Percentiles rank a stretch among this genome's conserved stretches.
Conservation (phyloP, 176 grass and related monocot genomes). For the Olyra latifolia region DNA sequence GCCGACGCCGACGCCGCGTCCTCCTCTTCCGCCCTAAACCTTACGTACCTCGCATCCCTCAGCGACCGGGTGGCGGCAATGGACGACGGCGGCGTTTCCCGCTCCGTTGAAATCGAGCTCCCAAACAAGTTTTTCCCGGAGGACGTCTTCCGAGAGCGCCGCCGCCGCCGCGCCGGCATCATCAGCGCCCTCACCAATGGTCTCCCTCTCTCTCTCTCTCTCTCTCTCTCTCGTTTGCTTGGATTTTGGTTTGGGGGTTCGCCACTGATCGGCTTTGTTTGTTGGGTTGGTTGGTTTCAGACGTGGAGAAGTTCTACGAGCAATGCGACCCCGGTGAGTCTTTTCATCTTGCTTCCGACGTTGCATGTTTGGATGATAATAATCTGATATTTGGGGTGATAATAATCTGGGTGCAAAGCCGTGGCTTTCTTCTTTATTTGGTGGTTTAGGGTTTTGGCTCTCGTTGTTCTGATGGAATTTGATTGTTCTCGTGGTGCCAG, state of each 20-base stretch:
- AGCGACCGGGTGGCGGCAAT: slow-evolving; percentile 7
- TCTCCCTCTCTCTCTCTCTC: slow-evolving; percentile 21
- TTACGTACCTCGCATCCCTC: neutral
- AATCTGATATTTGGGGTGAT: too few relatives aligned
- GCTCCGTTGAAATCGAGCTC: neutral
- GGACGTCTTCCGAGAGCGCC: slow-evolving; percentile 57
- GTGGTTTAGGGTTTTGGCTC: neutral
- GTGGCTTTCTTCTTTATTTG: neutral
- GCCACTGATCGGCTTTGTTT: slow-evolving; percentile 29
- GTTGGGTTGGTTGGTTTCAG: slow-evolving; percentile 47
- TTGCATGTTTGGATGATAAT: neutral
- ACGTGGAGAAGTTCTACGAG: slow-evolving; percentile 64
- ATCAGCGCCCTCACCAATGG: slow-evolving; percentile 67
- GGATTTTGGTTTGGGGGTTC: slow-evolving; percentile 21
- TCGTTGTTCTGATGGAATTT: neutral
- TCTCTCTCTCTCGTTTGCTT: neutral
- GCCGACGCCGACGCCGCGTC: neutral
- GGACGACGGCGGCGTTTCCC: neutral
- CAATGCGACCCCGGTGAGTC: slow-evolving; percentile 65
- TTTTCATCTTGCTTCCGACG: neutral
- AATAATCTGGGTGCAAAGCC: neutral
- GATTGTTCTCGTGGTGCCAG: neutral
- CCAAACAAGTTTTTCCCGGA: slow-evolving; percentile 39
- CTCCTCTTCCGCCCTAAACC: slow-evolving; percentile 20
- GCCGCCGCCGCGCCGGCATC: slow-evolving; percentile 58